phyloP scores from a whole-genome alignment of 768 basidiomycete species.

The Auriculariales sp. region DNA sequence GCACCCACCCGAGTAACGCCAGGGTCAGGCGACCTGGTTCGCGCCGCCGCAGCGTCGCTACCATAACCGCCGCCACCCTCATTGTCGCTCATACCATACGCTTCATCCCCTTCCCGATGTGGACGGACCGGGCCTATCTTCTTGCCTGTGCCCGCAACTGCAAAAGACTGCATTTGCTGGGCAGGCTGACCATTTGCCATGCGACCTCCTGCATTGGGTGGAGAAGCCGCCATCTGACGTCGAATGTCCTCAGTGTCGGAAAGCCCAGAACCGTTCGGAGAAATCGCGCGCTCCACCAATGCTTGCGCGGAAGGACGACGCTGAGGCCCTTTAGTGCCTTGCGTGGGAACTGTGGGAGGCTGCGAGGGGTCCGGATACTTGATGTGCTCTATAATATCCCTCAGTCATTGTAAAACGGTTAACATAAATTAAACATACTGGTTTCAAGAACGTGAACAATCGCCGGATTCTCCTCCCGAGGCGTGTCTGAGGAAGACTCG shows the following conservation, averaged over 20 bases:
- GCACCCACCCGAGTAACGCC: neutral
- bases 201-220: constrained; percentile 1
- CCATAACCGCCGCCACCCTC: neutral
- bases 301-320: constrained; percentile 36
- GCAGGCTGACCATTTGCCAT: neutral
- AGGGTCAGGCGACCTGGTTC: constrained; percentile 6
- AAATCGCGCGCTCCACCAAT: constrained; percentile 30
- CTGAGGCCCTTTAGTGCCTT: constrained; percentile 19
- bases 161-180: constrained; percentile 6
- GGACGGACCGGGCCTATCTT: neutral
- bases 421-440: constrained; percentile 37
- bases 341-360: constrained; percentile 13
- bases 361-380: constrained; percentile 70
- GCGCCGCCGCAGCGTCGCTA: constrained; percentile 1
- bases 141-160: neutral
- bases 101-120: neutral
- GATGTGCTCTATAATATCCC: constrained; percentile 52
- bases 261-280: constrained; percentile 23
- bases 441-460: constrained; percentile 90
- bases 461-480: constrained; percentile 63
- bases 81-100: constrained; percentile 1
- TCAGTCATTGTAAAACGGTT: neutral
- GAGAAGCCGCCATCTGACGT: constrained; percentile 1
- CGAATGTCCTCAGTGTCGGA: constrained; percentile 6
- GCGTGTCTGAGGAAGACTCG: constrained; percentile 58